Evolutionary conservation across 2,329 filamentous ascomycete genomes (phyloP).

Genomic region (Alternaria panax): DNA sequence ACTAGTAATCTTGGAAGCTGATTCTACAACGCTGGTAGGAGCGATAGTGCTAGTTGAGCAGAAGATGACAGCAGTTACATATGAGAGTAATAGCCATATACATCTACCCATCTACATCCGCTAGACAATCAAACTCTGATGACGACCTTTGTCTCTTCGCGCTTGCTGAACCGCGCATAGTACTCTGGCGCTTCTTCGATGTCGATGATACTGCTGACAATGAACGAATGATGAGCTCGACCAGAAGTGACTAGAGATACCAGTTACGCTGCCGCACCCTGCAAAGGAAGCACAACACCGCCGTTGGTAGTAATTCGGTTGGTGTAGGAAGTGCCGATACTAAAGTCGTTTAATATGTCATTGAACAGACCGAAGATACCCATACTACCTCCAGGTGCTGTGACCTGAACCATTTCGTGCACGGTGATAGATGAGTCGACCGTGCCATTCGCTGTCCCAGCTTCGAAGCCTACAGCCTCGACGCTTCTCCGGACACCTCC

Average conservation of each 20-base stretch:
- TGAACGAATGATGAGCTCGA: constrained; percentile 21
- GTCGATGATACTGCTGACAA: constrained; percentile 21
- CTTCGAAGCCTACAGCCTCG: constrained; percentile 18
- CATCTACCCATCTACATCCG: not conserved
- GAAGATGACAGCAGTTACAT: not conserved
- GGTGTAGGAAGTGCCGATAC: constrained; percentile 1
- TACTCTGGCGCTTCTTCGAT: constrained; percentile 31
- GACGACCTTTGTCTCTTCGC: constrained; percentile 30
- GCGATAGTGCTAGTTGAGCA: not conserved
- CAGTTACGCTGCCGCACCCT: constrained; percentile 12
- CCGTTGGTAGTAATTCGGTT: constrained; percentile 9
- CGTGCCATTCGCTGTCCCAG: constrained; percentile 25
- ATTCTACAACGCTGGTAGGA: not conserved
- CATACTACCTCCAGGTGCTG: constrained; percentile 37
- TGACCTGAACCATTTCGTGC: constrained; percentile 38
- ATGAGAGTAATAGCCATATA: not conserved
- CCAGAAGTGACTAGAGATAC: constrained; percentile 22
- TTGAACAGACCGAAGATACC: constrained; percentile 31
- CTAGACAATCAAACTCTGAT: constrained; percentile 7
- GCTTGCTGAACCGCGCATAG: constrained; percentile 23
- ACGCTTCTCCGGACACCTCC: constrained; percentile 13
- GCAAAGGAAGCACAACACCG: constrained; percentile 20
- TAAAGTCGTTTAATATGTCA: constrained; percentile 3
- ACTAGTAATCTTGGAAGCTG: not conserved
- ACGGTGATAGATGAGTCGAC: constrained; percentile 30